phyloP scores from a whole-genome alignment of 2,329 filamentous ascomycete species.

The Aspergillus spinulosporus region DNA sequence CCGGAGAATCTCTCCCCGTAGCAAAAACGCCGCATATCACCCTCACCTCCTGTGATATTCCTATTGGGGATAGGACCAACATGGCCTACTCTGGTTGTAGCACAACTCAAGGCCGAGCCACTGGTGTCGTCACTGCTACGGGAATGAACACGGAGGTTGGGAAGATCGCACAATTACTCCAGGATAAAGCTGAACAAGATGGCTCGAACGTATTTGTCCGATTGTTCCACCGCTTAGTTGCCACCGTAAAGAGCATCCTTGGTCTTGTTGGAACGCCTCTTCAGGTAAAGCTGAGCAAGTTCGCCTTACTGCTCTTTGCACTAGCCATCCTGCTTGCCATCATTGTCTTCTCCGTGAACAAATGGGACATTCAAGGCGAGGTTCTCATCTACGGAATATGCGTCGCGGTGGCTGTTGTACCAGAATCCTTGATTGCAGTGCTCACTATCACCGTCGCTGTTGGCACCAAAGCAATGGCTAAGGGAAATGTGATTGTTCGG shows the following conservation, averaged over 20 bases:
- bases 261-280: conserved; percentile 71
- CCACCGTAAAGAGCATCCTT: conserved; percentile 51
- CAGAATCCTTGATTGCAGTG: conserved; percentile 63
- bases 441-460: conserved; percentile 63
- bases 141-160: conserved; percentile 64
- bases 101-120: conserved; percentile 60
- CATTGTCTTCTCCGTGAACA: conserved; percentile 62
- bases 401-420: conserved; percentile 62
- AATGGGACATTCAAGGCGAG: conserved; percentile 57
- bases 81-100: conserved; percentile 63
- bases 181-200: conserved; percentile 46
- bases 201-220: conserved; percentile 26
- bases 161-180: conserved; percentile 59
- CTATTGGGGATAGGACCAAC: conserved; percentile 59
- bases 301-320: conserved; percentile 77
- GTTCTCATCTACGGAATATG: conserved; percentile 61
- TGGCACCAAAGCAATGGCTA: conserved; percentile 56
- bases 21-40: conserved; percentile 49
- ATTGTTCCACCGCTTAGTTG: conserved; percentile 44
- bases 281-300: conserved; percentile 80
- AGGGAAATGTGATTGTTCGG: conserved; percentile 55
- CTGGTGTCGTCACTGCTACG: conserved; percentile 59
- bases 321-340: conserved; percentile 65
- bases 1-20: conserved; percentile 62
- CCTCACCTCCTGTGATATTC: conserved; percentile 27